Evolutionary conservation across 2,329 filamentous ascomycete species (phyloP).

Genomic region (Xylaria sp.): DNA sequence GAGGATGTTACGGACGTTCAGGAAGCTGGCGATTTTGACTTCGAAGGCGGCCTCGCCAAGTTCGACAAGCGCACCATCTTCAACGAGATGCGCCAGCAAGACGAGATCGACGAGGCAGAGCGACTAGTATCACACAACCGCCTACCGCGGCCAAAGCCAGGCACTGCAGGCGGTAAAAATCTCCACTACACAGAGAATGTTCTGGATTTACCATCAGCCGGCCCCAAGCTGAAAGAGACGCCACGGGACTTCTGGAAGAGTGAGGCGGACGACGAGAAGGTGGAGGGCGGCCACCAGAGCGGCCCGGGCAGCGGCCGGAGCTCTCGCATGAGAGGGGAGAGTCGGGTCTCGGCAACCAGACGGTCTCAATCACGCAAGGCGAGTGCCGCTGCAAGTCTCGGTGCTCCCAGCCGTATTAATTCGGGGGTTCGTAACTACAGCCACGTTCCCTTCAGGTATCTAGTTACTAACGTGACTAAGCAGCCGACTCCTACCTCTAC

Average conservation of each 20-base stretch:
- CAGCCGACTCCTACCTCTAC: slow-evolving; percentile 36
- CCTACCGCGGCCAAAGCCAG: slow-evolving; percentile 60
- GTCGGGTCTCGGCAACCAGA: slow-evolving; percentile 51
- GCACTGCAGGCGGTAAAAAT: slow-evolving; percentile 83
- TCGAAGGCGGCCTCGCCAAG: slow-evolving; percentile 84
- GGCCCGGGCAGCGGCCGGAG: slow-evolving; percentile 54
- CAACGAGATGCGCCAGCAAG: slow-evolving; percentile 86
- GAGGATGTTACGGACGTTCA: slow-evolving; percentile 95
- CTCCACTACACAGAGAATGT: slow-evolving; percentile 92
- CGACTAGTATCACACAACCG: slow-evolving; percentile 91
- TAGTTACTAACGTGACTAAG: slow-evolving; percentile 24
- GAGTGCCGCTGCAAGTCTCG: slow-evolving; percentile 44
- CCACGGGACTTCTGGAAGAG: slow-evolving; percentile 70
- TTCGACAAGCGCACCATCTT: slow-evolving; percentile 95
- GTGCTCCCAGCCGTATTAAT: slow-evolving; percentile 51
- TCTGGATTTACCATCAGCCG: slow-evolving; percentile 60
- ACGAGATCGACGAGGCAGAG: slow-evolving; percentile 84
- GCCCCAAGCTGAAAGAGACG: slow-evolving; percentile 42
- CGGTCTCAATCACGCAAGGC: slow-evolving; percentile 62
- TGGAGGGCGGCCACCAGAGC: slow-evolving; percentile 50
- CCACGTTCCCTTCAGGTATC: slow-evolving; percentile 10
- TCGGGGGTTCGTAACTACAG: slow-evolving; percentile 44
- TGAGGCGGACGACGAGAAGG: slow-evolving; percentile 66
- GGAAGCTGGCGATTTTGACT: slow-evolving; percentile 93
- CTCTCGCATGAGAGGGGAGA: slow-evolving; percentile 54